These are phyloP conservation scores for Monosporascus sp. DNA, from an alignment of 2,329 filamentous ascomycete genomes.

Conservation along the genomic window DNA sequence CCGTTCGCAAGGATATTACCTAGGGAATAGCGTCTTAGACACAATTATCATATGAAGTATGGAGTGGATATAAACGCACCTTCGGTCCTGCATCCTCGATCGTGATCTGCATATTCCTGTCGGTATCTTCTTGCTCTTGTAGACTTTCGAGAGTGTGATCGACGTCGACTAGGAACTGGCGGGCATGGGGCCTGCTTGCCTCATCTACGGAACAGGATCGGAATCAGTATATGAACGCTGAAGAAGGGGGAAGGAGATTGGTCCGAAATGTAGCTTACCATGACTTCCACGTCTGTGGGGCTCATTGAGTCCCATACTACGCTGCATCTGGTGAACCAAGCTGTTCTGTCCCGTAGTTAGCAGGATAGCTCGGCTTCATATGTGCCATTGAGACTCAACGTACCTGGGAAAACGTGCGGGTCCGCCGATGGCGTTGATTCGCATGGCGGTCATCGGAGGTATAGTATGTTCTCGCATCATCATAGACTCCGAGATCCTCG, in stretches of 20 bases:
- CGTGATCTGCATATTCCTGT: constrained; percentile 93
- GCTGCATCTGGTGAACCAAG: constrained; percentile 47
- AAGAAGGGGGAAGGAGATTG: background rate
- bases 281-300: constrained; percentile 56
- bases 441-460: constrained; percentile 49
- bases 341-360: constrained; percentile 41
- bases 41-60: constrained; percentile 5
- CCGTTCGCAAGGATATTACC: constrained; percentile 79
- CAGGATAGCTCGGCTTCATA: constrained; percentile 3
- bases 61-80: constrained; percentile 37
- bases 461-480: constrained; percentile 57
- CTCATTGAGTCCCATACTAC: constrained; percentile 41
- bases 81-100: constrained; percentile 95
- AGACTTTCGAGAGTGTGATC: constrained; percentile 76
- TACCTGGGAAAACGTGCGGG: constrained; percentile 54
- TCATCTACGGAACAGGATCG: constrained; percentile 56
- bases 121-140: constrained; percentile 82
- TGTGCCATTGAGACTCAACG: constrained; percentile 2
- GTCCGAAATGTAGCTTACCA: constrained; percentile 33
- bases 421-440: constrained; percentile 44
- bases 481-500: constrained; percentile 44
- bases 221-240: background rate
- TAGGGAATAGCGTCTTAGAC: constrained; percentile 26
- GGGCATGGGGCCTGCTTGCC: constrained; percentile 55
- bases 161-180: constrained; percentile 82